Evolutionary conservation across 176 grass and related monocot genomes (phyloP), one percentile per base, ranked within the genome.

Genomic region (Olyra latifolia): DNA sequence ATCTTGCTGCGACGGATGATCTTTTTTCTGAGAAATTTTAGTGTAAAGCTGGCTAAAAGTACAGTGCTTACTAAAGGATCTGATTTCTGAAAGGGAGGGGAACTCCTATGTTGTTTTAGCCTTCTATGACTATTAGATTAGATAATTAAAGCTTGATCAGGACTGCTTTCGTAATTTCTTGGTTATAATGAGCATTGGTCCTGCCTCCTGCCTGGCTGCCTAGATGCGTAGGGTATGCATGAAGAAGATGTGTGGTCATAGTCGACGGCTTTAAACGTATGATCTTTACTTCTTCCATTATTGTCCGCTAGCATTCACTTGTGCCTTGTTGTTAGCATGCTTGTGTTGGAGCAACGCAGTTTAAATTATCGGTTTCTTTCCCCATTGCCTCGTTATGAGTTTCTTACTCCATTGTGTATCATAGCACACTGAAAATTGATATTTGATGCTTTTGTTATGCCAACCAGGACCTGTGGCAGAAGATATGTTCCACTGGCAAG

Each of bases 401-500:
- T 68, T 40, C 4, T 8, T 25, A 27, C 17, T 16, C 54, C 28
- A 10, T 47, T 71, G 7, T 48, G 27, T 46, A 23, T 12, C 38
- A 24, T 24, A 35, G 55, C 67, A 38, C 20, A 58, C 5, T 15
- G 2, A 30, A 17, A 65, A 40, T 42, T 59, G 11, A 17, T 3
- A 41, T 61, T 69, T 3, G 41, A 66, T 70, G 5, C 7, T 25
- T 62, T 44, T 72, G 16, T 56, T 66, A 42, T 30, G 22, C 59
- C 0, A 16, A 75, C 57, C 47, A 89, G 87, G 87, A 40, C 87
- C 87, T 42, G 87, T 76, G 4, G 87, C 67, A 2, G 87, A 89
- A 76, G 87, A 89, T 41, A 85, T 85, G 87, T 89, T 89, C 77
- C 77, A 85, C 38, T 89, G 87, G 87, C 87, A 89, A 40, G 87